A percentile compares a stretch with the other conserved stretches of the same genome.
Evolutionary conservation across 1,284 basidiomycete species (phyloP).

Genomic region (Peniophora sp.): DNA sequence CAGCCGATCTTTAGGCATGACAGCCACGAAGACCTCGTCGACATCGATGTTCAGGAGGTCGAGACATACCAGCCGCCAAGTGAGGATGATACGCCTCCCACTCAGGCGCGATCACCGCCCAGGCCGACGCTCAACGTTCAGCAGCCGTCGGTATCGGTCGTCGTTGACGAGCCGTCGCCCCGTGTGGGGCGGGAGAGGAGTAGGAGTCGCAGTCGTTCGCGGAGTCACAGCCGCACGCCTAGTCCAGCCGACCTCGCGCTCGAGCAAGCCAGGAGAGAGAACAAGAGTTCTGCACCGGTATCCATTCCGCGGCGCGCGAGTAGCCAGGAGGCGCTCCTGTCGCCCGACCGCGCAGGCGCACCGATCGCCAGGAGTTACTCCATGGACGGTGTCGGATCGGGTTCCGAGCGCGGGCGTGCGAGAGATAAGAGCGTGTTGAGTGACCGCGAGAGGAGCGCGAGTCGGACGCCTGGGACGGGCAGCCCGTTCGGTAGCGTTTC

Average conservation of each 20-base stretch:
- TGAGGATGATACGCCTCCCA: conserved; percentile 3
- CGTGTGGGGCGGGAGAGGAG: conserved; percentile 14
- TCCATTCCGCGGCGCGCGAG: conserved; percentile 10
- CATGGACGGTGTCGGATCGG: conserved; percentile 36
- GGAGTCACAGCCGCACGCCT: conserved; percentile 20
- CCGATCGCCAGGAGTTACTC: conserved; percentile 21
- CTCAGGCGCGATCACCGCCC: conserved; percentile 11
- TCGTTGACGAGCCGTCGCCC: conserved; percentile 19
- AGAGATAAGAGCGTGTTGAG: conserved; percentile 28
- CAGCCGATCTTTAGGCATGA: conserved; percentile 37
- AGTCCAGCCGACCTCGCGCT: conserved; percentile 10
- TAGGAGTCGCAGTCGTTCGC: conserved; percentile 18
- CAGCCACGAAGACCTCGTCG: conserved; percentile 4
- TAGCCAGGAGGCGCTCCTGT: not conserved
- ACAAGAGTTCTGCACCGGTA: conserved; percentile 7
- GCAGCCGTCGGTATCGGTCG: conserved; percentile 24
- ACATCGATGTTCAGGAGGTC: conserved; percentile 1
- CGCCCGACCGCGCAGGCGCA: conserved; percentile 8
- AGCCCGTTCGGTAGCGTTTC: conserved; percentile 54
- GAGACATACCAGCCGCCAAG: conserved; percentile 1
- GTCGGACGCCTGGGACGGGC: conserved; percentile 25
- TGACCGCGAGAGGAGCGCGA: conserved; percentile 34
- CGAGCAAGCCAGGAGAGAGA: not conserved
- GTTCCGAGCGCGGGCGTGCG: conserved; percentile 37
- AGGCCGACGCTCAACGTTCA: conserved; percentile 20